Conservation (phyloP, 805 yeast genomes). For the Kazachstania viticola region DNA sequence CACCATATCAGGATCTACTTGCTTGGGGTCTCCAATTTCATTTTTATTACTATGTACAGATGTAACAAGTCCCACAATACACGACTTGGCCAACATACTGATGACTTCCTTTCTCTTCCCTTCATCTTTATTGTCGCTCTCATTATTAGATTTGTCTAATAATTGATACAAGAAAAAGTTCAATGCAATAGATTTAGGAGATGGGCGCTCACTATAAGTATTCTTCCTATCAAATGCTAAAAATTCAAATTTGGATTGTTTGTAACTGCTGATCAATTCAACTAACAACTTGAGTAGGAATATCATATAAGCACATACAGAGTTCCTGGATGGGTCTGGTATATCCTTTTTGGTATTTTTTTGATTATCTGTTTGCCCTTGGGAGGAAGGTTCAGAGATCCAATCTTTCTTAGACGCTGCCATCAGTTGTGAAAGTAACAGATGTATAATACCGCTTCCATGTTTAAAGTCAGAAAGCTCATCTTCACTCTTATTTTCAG, state of each 20-base stretch:
- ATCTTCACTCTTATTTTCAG: neutral
- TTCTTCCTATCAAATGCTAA: conserved; percentile 60
- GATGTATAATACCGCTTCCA: conserved; percentile 50
- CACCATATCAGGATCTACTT: conserved; percentile 56
- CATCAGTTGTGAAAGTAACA: conserved; percentile 57
- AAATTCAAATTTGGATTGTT: conserved; percentile 71
- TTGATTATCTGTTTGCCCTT: conserved; percentile 17
- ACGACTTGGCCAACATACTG: conserved; percentile 49
- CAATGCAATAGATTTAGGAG: conserved; percentile 67
- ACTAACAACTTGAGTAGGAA: conserved; percentile 57
- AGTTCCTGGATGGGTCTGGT: conserved; percentile 36
- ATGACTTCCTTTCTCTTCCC: conserved; percentile 42
- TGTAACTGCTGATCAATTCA: conserved; percentile 69
- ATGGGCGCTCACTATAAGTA: conserved; percentile 31
- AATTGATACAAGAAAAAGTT: conserved; percentile 70
- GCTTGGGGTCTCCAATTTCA: conserved; percentile 33
- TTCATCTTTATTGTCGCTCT: conserved; percentile 24
- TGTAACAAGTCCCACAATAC: conserved; percentile 52
- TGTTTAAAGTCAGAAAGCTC: conserved; percentile 5
- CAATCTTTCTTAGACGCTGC: conserved; percentile 32
- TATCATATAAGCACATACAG: conserved; percentile 51
- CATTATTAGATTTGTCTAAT: conserved; percentile 40
- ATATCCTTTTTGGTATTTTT: conserved; percentile 19
- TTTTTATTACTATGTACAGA: conserved; percentile 38
- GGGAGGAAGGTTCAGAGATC: conserved; percentile 28